Base-by-base conservation (phyloP, 2,329 filamentous ascomycete species). In the Talaromyces islandicus region DNA sequence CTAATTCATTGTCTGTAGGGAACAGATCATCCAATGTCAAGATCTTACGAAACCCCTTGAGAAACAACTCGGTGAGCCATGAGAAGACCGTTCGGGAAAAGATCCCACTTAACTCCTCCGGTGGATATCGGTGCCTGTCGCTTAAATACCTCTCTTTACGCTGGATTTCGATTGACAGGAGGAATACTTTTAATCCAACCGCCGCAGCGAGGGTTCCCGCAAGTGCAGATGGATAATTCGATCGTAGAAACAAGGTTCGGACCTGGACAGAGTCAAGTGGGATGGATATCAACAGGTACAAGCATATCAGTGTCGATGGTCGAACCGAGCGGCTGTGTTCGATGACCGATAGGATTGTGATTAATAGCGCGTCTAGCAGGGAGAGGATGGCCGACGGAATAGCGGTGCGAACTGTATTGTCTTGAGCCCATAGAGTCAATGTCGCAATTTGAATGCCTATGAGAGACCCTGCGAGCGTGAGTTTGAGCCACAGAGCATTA, bases 61-160 rank as follows among this genome's bases (percentile, higher is more conserved):
- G 69, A 25, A 84, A 75, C 4, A 83, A 65, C 2, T 72, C 70
- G 41, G 76, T 78, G 41, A 81, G 69, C 80, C 81, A 83, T 68
- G 72, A 78, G 63, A 82, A 82, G 25, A 79, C 64, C 1, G 69
- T 71, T 12, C 72, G 70, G 53, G 68, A 77, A 65, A 78, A 75
- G n/a, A 79, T 64, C 7, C 79, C 75, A 59, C 77, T 78, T 14
- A 78, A 79, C 24, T 75, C 75, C 65, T 84, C 80, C 0, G 70
- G 73, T 1, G 79, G 78, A 32, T 58, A 41, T 53, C 46, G 4
- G 11, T 54, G 5, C 12, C 1, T 14, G 14, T 7, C 7, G 50
- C 21, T 30, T 17, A 59, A 10, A 55, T 59, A 48, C 7, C 38
- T 59, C n/a, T 68, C 69, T 11, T 74, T 64, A 7, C 63, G 63